phyloP scores from a whole-genome alignment of 208 protist genomes.

The Trichomonas tenax region DNA sequence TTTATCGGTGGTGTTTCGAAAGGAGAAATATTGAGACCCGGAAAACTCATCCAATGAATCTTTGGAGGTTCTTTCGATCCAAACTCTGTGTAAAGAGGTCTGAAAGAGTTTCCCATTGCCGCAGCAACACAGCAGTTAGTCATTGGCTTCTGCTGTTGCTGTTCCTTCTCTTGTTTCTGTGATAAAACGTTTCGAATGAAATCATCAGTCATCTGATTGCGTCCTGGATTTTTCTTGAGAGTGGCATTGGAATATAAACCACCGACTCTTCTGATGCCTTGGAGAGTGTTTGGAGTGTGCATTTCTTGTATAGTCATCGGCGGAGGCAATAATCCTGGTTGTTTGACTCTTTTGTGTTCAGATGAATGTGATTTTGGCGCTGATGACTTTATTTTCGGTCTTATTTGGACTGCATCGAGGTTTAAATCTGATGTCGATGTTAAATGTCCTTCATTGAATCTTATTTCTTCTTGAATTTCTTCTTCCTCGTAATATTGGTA shows the following conservation, averaged over 20 bases:
- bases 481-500: not conserved
- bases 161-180: not conserved
- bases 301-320: not conserved
- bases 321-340: not conserved
- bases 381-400: not conserved
- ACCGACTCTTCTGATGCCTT: not conserved
- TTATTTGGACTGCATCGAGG: not conserved
- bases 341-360: not conserved
- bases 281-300: not conserved
- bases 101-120: not conserved
- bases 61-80: not conserved
- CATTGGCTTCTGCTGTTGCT: not conserved
- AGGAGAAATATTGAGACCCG: not conserved
- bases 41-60: not conserved
- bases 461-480: not conserved
- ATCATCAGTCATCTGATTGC: not conserved
- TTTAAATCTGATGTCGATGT: not conserved
- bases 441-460: not conserved
- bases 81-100: not conserved
- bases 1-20: not conserved
- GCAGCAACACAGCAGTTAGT: not conserved
- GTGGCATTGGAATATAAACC: not conserved
- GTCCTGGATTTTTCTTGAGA: not conserved
- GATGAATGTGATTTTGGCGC: not conserved
- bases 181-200: not conserved